Evolutionary conservation across 73 alveolate genomes (phyloP), one percentile per base, ranked within the genome.

Genomic region (Symbiodinium pilosum): DNA sequence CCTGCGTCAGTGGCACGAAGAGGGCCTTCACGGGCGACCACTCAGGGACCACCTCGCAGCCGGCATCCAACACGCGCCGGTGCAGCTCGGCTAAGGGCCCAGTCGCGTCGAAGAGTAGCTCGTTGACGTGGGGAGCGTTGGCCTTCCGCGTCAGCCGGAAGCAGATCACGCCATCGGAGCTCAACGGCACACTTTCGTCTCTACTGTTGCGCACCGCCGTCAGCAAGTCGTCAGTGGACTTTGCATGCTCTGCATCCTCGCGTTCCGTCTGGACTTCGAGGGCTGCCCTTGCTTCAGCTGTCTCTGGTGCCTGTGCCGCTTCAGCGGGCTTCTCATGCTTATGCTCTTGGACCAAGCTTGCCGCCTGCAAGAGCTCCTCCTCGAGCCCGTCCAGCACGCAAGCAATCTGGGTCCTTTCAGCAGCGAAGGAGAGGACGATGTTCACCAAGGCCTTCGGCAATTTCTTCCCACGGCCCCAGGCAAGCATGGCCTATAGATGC

Each of bases 71-170:
- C 4, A 86, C 93, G 28, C 93, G 77, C 38, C 47, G 54, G 64
- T 86, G 93, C 34, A 86, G 52, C 14, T 26, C 44, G 3, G 93
- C 93, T 83, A 86, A 86, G 64, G 93, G 93, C 32, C 93, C 94
- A 24, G 36, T 9, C 9, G 83, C 40, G 26, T 86, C 54, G 43
- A 51, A 56, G 39, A 86, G 83, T 52, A 86, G 64, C 34, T 86
- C 83, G 41, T 52, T 44, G 54, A 86, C 41, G 52, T 86, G 93
- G 20, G 51, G 32, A 3, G 93, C 30, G 2, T 54, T 86, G 26
- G 93, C 93, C 93, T 47, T 51, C 52, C 93, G 93, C 16, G 93
- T 86, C 36, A 86, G 43, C 77, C 83, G 81, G 81, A 86, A 84
- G 75, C 75, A 28, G 42, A 43, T 34, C 39, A 86, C 93, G 36